Percentiles rank a stretch among this genome's conserved stretches.
These are phyloP conservation scores for Austroboletus novae-zelandiae DNA, from an alignment of 1,284 basidiomycete genomes.

Conservation along the genomic window DNA sequence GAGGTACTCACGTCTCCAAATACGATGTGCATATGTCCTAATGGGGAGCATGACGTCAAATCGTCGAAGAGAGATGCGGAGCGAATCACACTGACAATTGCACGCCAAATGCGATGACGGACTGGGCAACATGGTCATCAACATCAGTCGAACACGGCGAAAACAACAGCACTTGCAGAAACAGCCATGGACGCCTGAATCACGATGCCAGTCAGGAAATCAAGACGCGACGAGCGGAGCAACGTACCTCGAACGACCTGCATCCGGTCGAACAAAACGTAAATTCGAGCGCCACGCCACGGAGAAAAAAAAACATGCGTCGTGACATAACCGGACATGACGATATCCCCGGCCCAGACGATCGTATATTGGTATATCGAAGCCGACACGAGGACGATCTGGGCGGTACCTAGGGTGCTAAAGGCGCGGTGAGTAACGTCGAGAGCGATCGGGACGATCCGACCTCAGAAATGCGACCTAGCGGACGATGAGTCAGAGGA, in stretches of 20 bases:
- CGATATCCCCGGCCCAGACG: conserved; percentile 25
- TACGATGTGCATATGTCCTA: conserved; percentile 33
- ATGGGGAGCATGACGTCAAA: conserved; percentile 5
- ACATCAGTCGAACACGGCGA: not conserved
- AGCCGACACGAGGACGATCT: conserved; percentile 25
- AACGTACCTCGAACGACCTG: conserved; percentile 28
- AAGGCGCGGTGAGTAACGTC: conserved; percentile 3
- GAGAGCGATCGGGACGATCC: not conserved
- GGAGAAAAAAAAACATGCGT: conserved; percentile 13
- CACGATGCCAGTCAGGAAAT: no score
- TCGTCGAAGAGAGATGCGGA: no score
- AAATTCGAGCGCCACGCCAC: not conserved
- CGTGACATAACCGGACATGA: conserved; percentile 27
- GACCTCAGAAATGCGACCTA: conserved; percentile 31
- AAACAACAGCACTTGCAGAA: conserved; percentile 15
- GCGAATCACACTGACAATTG: conserved; percentile 24
- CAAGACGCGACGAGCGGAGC: no score
- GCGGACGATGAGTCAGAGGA: conserved; percentile 1
- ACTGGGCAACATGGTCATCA: conserved; percentile 11
- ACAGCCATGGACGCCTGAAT: conserved; percentile 30
- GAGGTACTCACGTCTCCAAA: conserved; percentile 30
- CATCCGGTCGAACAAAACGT: not conserved
- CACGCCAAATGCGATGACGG: conserved; percentile 31
- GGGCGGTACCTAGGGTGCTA: conserved; percentile 30
- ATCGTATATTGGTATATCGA: conserved; percentile 36